Evolutionary conservation across 768 basidiomycete genomes (phyloP).

Genomic region (Trametes cubensis): DNA sequence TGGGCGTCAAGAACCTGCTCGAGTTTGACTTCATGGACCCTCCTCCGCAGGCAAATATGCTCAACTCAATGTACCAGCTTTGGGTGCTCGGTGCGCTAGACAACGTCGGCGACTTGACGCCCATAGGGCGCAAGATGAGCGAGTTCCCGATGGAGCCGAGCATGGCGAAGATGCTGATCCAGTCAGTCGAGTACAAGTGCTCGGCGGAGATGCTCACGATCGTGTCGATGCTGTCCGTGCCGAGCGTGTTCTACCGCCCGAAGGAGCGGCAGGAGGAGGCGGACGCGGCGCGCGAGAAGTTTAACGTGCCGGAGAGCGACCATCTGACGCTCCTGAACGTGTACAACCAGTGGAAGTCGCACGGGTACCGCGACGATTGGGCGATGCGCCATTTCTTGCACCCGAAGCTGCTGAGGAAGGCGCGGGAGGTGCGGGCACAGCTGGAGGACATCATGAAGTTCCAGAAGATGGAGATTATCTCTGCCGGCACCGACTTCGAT

Average conservation of each 20-base stretch:
- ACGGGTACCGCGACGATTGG: constrained; percentile 94
- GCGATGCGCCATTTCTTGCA: constrained; percentile 93
- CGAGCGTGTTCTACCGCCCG: constrained; percentile 96
- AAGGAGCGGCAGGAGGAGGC: constrained; percentile 98
- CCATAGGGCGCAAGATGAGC: constrained; percentile 93
- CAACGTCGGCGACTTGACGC: constrained; percentile 95
- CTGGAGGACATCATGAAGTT: constrained; percentile 99
- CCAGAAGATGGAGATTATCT: constrained; percentile 93
- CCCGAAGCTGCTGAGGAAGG: constrained; percentile 93
- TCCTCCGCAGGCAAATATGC: constrained; percentile 97
- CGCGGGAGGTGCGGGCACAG: constrained; percentile 92
- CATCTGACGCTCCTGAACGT: constrained; percentile 95
- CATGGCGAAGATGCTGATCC: constrained; percentile 98
- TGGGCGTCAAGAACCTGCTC: constrained; percentile 95
- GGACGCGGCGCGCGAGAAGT: constrained; percentile 97
- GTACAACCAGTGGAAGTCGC: constrained; percentile 97
- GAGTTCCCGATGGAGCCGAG: constrained; percentile 99
- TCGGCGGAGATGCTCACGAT: constrained; percentile 97
- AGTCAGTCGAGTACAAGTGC: constrained; percentile 90
- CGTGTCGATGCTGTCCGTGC: constrained; percentile 98
- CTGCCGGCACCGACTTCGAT: constrained; percentile 95
- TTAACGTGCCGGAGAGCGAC: constrained; percentile 97
- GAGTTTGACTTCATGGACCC: constrained; percentile 99
- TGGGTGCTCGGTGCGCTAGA: constrained; percentile 98
- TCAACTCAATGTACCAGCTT: constrained; percentile 99